These are phyloP conservation scores for Candida rishiriensis DNA, from an alignment of 805 yeast genomes.

Conservation along the genomic window DNA sequence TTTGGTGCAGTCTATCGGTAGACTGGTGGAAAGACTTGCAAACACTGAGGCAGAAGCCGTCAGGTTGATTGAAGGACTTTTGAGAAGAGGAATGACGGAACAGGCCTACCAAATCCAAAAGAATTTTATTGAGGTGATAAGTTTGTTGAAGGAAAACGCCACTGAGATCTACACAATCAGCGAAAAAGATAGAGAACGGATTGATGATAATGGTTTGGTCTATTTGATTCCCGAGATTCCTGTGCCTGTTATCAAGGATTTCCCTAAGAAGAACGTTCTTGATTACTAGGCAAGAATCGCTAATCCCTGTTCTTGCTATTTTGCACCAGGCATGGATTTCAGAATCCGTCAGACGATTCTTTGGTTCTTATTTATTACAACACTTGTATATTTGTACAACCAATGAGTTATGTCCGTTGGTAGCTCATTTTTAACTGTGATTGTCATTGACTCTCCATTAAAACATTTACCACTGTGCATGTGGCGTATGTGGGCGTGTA, in stretches of 20 bases:
- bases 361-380: no score
- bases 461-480: no score
- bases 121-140: conserved; percentile 53
- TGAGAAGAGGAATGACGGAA: conserved; percentile 66
- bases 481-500: no score
- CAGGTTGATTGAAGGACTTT: conserved; percentile 66
- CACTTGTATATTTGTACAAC: no score
- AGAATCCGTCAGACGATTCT: no score
- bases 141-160: conserved; percentile 53
- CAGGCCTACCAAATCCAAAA: conserved; percentile 82
- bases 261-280: conserved; percentile 52
- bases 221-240: conserved; percentile 76
- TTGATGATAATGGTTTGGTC: conserved; percentile 83
- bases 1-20: conserved; percentile 78
- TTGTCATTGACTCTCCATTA: no score
- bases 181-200: conserved; percentile 82
- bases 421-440: no score
- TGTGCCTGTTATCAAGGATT: conserved; percentile 58
- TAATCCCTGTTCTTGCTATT: no score
- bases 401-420: no score
- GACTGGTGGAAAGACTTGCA: conserved; percentile 77
- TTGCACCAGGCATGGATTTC: no score
- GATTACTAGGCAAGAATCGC: conserved; percentile 47
- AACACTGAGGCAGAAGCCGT: conserved; percentile 72
- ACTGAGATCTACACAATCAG: conserved; percentile 76